Base-by-base conservation (phyloP, 2,329 filamentous ascomycete genomes). In the Colletotrichum lindemuthianum region DNA sequence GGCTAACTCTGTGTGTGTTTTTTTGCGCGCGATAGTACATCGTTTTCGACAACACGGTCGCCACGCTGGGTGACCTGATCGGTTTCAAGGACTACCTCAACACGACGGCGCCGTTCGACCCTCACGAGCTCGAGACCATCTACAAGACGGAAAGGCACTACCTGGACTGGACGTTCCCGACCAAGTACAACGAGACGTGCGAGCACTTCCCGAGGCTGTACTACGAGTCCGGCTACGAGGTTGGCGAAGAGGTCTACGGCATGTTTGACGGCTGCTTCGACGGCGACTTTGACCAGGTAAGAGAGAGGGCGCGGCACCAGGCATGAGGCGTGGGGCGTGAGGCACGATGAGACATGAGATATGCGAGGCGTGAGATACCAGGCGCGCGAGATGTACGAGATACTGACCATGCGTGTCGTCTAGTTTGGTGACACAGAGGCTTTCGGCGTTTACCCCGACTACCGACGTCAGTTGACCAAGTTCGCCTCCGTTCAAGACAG, bases 401-500 rank as follows among this genome's bases (percentile, higher is more conserved):
- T 56, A 41, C 13, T 48, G 12, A 3, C 3, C 4, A 39, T 9
- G 15, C 5, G 15, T 16, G 24, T 24, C 24, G 24, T 24, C 24
- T 24, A 63, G 75, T 90, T 87, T 69, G 88, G 88, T 59, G 87
- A 90, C 69, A 84, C 84, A 11, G 85, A 87, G 71, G 86, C 86
- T 41, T 89, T 89, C 69, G 88, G 87, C 68, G 82, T 87, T 11
- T 88, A 84, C 61, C 84, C 86, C 0, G 86, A 89, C 70, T 90
- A 85, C 83, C 77, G 88, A 69, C 84, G 86, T 71, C 85, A 90
- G 72, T 79, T 90, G 45, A 83, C 86, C 15, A 90, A 90, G 69
- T 90, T 90, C 74, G 86, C 87, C 52, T 88, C 84, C 48, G 88
- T 90, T 0, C 88, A 90, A 73, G 88, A 90, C 73, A 86, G 88